phyloP scores from a whole-genome alignment of 345 rosid genomes.

The Microthlaspi erraticum region DNA sequence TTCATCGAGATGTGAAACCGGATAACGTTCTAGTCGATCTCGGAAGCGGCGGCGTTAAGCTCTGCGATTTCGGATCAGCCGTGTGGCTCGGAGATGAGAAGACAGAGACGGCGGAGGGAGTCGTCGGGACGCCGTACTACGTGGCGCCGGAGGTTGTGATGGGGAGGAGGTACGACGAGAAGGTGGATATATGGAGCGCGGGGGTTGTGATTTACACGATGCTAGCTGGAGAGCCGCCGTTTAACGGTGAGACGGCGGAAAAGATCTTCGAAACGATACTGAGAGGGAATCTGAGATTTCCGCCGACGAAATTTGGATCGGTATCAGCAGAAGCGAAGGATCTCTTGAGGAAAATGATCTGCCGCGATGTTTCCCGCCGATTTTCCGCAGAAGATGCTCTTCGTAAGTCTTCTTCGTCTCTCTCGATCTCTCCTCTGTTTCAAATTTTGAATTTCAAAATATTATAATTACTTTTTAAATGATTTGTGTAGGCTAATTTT shows the following conservation, averaged over 20 bases:
- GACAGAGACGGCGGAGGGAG: slow-evolving; percentile 48
- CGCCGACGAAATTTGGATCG: slow-evolving; percentile 49
- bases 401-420: slow-evolving; percentile 49
- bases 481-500: background rate
- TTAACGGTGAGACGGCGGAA: slow-evolving; percentile 67
- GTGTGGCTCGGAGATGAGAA: slow-evolving; percentile 49
- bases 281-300: slow-evolving; percentile 79
- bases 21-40: slow-evolving; percentile 70
- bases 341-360: slow-evolving; percentile 76
- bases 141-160: slow-evolving; percentile 81
- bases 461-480: background rate
- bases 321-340: slow-evolving; percentile 67
- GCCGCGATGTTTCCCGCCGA: slow-evolving; percentile 72
- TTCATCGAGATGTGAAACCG: slow-evolving; percentile 81
- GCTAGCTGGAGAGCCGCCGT: slow-evolving; percentile 80
- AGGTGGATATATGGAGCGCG: slow-evolving; percentile 87
- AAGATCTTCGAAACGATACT: slow-evolving; percentile 70
- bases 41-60: slow-evolving; percentile 46
- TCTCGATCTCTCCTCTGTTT: slow-evolving; percentile 12
- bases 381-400: slow-evolving; percentile 80
- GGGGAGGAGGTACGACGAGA: slow-evolving; percentile 72
- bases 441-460: slow-evolving; percentile 2
- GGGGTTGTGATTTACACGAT: slow-evolving; percentile 75
- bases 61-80: slow-evolving; percentile 83
- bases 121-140: slow-evolving; percentile 88